Percentiles rank a stretch among this genome's conserved stretches.
Conservation (phyloP, 2,329 filamentous ascomycete species). For the Biscogniauxia mediterranea region DNA sequence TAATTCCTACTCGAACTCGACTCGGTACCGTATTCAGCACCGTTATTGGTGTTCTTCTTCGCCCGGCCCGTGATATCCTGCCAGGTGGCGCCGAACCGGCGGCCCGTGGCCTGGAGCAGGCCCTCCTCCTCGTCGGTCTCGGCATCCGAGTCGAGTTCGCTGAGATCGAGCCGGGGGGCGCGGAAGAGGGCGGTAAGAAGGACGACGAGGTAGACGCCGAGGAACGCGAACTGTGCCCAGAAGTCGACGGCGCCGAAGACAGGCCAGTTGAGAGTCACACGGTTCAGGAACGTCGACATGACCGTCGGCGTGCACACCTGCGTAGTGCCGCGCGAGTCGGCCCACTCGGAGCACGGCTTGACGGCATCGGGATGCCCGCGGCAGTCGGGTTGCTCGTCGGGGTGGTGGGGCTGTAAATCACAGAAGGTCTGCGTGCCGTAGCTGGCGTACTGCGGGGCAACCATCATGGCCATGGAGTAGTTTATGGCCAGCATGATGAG, state of each 20-base stretch:
- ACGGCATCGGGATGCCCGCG: conserved; percentile 67
- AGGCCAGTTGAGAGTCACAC: conserved; percentile 89
- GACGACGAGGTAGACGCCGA: conserved; percentile 79
- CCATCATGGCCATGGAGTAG: conserved; percentile 86
- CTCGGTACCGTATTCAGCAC: background rate
- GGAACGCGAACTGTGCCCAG: conserved; percentile 93
- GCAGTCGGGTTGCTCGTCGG: conserved; percentile 73
- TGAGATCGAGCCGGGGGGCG: conserved; percentile 72
- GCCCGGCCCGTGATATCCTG: conserved; percentile 70
- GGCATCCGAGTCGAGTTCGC: conserved; percentile 81
- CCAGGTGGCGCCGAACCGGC: conserved; percentile 84
- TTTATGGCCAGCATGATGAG: conserved; percentile 89
- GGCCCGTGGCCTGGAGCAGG: conserved; percentile 76
- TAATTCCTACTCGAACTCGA: background rate
- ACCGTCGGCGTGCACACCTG: conserved; percentile 88
- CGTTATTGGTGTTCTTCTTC: conserved; percentile 8
- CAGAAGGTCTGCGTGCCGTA: conserved; percentile 96
- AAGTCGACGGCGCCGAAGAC: conserved; percentile 93
- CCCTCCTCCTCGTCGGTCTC: conserved; percentile 94
- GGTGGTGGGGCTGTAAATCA: conserved; percentile 62
- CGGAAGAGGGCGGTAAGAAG: conserved; percentile 78
- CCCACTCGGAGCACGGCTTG: conserved; percentile 76
- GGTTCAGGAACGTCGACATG: conserved; percentile 89
- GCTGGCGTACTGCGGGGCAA: conserved; percentile 93
- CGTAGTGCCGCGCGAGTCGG: conserved; percentile 67